Conservation (phyloP, 2,329 filamentous ascomycete species). For the Aspergillus pseudoglaucus region DNA sequence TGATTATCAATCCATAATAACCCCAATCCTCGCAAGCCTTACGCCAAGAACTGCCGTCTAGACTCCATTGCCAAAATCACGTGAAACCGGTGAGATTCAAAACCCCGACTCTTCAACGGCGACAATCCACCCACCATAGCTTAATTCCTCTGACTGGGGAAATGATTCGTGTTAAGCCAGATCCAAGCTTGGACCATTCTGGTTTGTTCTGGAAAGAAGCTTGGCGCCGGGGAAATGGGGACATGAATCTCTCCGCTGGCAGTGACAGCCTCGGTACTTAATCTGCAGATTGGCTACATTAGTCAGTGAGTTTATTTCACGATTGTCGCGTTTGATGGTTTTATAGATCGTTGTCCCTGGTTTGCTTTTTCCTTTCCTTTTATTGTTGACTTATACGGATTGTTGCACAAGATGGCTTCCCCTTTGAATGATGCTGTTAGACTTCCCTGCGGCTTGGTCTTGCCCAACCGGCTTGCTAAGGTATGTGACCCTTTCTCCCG, state of each 20-base stretch:
- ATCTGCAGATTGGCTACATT: background rate
- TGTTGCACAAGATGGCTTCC: constrained; percentile 13
- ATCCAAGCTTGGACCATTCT: background rate
- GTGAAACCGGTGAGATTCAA: constrained; percentile 5
- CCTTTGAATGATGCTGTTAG: constrained; percentile 39
- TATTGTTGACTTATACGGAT: background rate
- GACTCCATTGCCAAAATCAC: background rate
- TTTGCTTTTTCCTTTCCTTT: background rate
- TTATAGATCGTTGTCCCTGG: background rate
- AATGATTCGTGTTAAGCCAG: background rate
- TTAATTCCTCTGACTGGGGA: background rate
- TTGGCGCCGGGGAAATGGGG: background rate
- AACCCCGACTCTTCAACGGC: background rate
- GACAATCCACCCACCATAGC: background rate
- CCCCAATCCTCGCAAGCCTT: too few relatives aligned
- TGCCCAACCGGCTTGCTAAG: constrained; percentile 51
- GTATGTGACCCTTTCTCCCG: constrained; percentile 10
- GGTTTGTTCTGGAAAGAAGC: background rate
- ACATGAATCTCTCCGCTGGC: constrained; percentile 10
- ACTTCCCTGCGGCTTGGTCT: constrained; percentile 49
- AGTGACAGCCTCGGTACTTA: background rate
- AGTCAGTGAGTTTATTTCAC: background rate
- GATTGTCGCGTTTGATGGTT: background rate
- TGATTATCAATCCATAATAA: too few relatives aligned
- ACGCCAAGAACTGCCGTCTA: too few relatives aligned